Base-by-base conservation (phyloP, 345 rosid species). In the Microcos paniculata region DNA sequence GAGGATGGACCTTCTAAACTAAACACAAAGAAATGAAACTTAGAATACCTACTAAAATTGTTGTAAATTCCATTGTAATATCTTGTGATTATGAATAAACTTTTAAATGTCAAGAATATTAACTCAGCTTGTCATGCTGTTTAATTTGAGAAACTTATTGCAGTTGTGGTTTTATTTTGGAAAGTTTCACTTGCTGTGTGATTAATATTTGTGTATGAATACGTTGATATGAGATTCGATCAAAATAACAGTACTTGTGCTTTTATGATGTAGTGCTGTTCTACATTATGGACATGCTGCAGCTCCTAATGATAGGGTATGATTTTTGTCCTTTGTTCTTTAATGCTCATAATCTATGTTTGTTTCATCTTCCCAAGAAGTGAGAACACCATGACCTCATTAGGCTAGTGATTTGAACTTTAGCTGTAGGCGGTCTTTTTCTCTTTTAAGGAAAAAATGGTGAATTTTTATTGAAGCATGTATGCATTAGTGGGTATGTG, bases 261-360 rank as follows among this genome's bases (percentile, higher is more conserved):
- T 72, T 76, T 46, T 38, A 16, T 79, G 61, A 10, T 77, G 71
- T 85, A 94, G 98, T 85, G 89, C 98, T 78, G 97, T 92, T 85
- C 95, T 94, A 64, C 97, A 94, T 81, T 92, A 94, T 80, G 98
- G 98, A 74, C 98, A 94, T 84, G 97, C 97, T 43, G 97, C 97
- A n/a, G 98, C 98, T 84, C 97, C 97, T 75, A 94, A 94, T 89
- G 98, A 94, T 77, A 84, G 82, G 97, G 98, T 92, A 89, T 13
- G 49, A 15, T 79, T 48, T 26, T 57, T 58, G 28, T 51, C 51
- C 38, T 43, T 58, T 78, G 12, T 65, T 51, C 72, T 75, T 35
- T 77, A 8, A 42, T 62, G 11, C 31, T 64, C 69, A 4, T 4
- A 71, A 35, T 26, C 12, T 57, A 19, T 49, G 43, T 45, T 23